Evolutionary conservation across 768 basidiomycete genomes (phyloP).

Genomic region (Suillus plorans): DNA sequence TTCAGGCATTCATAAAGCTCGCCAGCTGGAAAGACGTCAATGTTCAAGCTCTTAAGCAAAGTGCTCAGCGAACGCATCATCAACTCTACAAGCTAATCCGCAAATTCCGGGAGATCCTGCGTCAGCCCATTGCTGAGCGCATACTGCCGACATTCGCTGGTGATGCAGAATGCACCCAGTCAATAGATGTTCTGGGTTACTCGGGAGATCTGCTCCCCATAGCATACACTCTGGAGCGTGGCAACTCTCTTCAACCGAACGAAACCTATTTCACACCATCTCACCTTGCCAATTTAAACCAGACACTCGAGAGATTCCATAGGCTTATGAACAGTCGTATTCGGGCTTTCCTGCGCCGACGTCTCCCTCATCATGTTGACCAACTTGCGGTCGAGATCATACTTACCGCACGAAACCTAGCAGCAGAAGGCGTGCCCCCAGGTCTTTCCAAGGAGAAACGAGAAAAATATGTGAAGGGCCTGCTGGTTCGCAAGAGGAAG

Average conservation of each 20-base stretch:
- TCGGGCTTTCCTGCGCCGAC: constrained; percentile 39
- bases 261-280: constrained; percentile 16
- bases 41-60: constrained; percentile 88
- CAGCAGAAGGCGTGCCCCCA: constrained; percentile 41
- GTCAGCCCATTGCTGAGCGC: constrained; percentile 57
- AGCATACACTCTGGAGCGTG: not conserved
- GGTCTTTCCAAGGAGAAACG: constrained; percentile 47
- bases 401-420: constrained; percentile 55
- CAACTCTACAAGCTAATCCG: constrained; percentile 88
- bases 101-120: constrained; percentile 89
- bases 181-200: constrained; percentile 15
- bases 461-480: constrained; percentile 65
- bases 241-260: constrained; percentile 1
- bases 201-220: not conserved
- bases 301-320: constrained; percentile 53
- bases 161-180: constrained; percentile 32
- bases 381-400: constrained; percentile 65
- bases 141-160: constrained; percentile 38
- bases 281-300: constrained; percentile 48
- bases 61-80: constrained; percentile 86
- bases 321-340: constrained; percentile 44
- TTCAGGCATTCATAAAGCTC: constrained; percentile 84
- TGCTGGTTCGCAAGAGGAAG: constrained; percentile 81
- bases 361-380: constrained; percentile 47
- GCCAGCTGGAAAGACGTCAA: constrained; percentile 99